Conservation (phyloP, 768 basidiomycete genomes). For the Kwoniella mangroviensis region DNA sequence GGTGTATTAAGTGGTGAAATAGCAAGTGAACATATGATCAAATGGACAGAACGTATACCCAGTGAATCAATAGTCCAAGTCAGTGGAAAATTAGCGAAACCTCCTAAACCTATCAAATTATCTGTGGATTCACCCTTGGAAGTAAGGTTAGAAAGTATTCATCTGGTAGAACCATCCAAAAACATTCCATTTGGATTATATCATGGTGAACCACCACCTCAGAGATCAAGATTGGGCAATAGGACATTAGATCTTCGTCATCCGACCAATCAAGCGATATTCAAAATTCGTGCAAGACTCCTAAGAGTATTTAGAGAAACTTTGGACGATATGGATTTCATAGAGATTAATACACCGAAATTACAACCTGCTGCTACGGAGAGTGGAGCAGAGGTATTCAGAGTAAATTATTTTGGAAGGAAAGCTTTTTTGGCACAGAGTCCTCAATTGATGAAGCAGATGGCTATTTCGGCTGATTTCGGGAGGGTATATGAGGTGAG, state of each 20-base stretch:
- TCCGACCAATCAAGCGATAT: slow-evolving; percentile 89
- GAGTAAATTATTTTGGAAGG: slow-evolving; percentile 96
- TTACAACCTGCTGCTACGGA: slow-evolving; percentile 94
- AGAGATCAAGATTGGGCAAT: slow-evolving; percentile 82
- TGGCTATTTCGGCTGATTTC: slow-evolving; percentile 96
- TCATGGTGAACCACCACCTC: slow-evolving; percentile 64
- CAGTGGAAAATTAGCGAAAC: slow-evolving; percentile 72
- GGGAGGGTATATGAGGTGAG: slow-evolving; percentile 96
- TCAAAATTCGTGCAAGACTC: slow-evolving; percentile 81
- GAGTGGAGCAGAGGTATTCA: slow-evolving; percentile 93
- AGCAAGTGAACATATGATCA: slow-evolving; percentile 63
- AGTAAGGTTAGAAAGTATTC: slow-evolving; percentile 59
- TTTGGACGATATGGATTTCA: slow-evolving; percentile 72
- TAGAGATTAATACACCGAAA: slow-evolving; percentile 95
- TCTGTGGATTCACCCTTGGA: slow-evolving; percentile 64
- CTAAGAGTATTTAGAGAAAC: slow-evolving; percentile 80
- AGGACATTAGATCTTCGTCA: slow-evolving; percentile 89
- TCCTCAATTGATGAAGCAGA: slow-evolving; percentile 95
- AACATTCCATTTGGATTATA: slow-evolving; percentile 80
- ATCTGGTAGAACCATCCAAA: slow-evolving; percentile 81
- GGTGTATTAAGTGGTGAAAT: slow-evolving; percentile 94
- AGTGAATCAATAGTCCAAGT: slow-evolving; percentile 87
- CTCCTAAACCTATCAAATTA: slow-evolving; percentile 72
- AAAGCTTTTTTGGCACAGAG: slow-evolving; percentile 90
- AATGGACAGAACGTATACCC: slow-evolving; percentile 33